A percentile compares a stretch with the other conserved stretches of the same genome.
These are phyloP conservation scores for Yarrowia deformans DNA, from an alignment of 805 yeast genomes.

Conservation along the genomic window DNA sequence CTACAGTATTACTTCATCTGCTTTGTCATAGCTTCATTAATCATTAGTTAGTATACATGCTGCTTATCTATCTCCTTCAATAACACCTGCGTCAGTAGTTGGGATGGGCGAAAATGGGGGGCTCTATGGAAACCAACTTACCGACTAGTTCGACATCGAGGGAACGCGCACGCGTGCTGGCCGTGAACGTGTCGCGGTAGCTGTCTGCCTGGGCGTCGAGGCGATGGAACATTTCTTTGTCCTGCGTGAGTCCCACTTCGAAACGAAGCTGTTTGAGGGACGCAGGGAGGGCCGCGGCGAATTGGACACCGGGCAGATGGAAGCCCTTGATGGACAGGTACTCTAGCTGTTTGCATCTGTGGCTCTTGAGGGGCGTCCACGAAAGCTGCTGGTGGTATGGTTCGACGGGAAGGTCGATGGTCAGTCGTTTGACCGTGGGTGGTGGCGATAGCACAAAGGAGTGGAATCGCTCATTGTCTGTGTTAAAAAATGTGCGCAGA, in stretches of 20 bases:
- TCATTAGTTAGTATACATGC: conserved; percentile 34
- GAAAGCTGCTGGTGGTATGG: conserved; percentile 39
- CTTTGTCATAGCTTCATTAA: conserved; percentile 9
- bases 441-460: conserved; percentile 41
- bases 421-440: conserved; percentile 36
- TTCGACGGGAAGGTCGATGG: conserved; percentile 38
- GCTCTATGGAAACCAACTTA: conserved; percentile 37
- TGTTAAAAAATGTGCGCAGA: too few relatives aligned
- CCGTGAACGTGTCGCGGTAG: conserved; percentile 35
- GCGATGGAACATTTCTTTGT: conserved; percentile 35
- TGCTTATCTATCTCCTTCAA: conserved; percentile 16
- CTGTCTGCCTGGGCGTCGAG: conserved; percentile 38
- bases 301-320: conserved; percentile 39
- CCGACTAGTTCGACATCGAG: conserved; percentile 37
- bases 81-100: conserved; percentile 38
- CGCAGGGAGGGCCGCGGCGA: conserved; percentile 38
- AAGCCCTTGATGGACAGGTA: conserved; percentile 41
- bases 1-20: too few relatives aligned
- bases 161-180: conserved; percentile 2
- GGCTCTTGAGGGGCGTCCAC: conserved; percentile 37
- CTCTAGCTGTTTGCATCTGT: conserved; percentile 38
- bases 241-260: conserved; percentile 40
- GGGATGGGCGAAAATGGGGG: conserved; percentile 31
- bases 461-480: conserved; percentile 40
- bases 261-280: conserved; percentile 36